Percentiles rank a stretch among this genome's conserved stretches.
phyloP scores from a whole-genome alignment of 108 stramenopile species.

The Conticribra weissflogii region DNA sequence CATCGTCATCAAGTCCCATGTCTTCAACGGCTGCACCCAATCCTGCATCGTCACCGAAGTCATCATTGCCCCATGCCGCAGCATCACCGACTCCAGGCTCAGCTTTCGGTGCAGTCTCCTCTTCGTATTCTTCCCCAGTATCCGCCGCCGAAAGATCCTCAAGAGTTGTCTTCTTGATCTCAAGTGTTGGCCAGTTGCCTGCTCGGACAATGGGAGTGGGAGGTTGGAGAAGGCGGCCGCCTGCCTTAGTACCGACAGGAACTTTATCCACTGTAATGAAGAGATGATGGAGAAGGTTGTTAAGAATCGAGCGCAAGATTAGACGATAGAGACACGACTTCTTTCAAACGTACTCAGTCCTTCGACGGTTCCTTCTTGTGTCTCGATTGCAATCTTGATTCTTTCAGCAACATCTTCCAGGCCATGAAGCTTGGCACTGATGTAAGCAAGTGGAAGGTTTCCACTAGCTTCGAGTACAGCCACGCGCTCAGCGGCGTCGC shows the following conservation, averaged over 20 bases:
- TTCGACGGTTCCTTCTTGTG: constrained; percentile 80
- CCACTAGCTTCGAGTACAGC: constrained; percentile 93
- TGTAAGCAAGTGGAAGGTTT: constrained; percentile 93
- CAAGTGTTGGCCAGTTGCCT: constrained; percentile 95
- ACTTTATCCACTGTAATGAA: constrained; percentile 59
- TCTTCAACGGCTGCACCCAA: constrained; percentile 57
- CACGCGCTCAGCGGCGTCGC: constrained; percentile 94
- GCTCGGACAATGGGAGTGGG: constrained; percentile 94
- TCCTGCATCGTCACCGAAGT: constrained; percentile 53
- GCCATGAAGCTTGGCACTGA: constrained; percentile 91
- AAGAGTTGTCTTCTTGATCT: constrained; percentile 85
- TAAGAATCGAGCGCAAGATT: not conserved
- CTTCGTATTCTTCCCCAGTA: constrained; percentile 58
- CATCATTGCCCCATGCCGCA: constrained; percentile 33
- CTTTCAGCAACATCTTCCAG: constrained; percentile 91
- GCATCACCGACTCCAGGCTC: constrained; percentile 47
- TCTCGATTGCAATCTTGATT: constrained; percentile 90
- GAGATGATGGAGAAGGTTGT: not conserved
- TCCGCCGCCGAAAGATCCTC: constrained; percentile 78
- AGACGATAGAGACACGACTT: not conserved
- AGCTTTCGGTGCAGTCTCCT: constrained; percentile 43
- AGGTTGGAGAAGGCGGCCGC: constrained; percentile 88
- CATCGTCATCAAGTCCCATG: constrained; percentile 76
- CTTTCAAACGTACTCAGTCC: constrained; percentile 45
- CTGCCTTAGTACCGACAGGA: constrained; percentile 48